Percentiles rank a stretch among this genome's conserved stretches.
Evolutionary conservation across 139 green algal genomes (phyloP).

Genomic region (Asterochloris sp.): DNA sequence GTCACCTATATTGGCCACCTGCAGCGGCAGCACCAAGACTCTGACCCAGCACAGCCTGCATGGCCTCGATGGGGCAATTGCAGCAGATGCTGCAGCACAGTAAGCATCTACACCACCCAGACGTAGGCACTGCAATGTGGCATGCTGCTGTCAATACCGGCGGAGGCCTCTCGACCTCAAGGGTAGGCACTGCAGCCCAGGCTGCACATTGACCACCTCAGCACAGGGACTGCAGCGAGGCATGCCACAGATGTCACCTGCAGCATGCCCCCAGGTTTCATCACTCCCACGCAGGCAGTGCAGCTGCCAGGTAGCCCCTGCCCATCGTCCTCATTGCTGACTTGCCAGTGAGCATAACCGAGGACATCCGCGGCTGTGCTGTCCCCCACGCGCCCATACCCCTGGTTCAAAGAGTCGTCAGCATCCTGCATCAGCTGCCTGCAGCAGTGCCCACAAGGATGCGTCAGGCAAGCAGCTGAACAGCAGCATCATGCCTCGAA

Average conservation of each 20-base stretch:
- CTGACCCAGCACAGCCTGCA: too few species aligned
- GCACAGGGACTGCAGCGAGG: conserved; percentile 29
- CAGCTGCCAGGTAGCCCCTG: conserved; percentile 21
- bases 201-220: conserved; percentile 8
- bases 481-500: too few species aligned
- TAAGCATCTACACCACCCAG: too few species aligned
- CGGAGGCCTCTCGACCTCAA: too few species aligned
- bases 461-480: too few species aligned
- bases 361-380: neutral
- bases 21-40: neutral
- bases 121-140: too few species aligned
- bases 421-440: conserved; percentile 27
- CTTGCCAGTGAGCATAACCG: conserved; percentile 11
- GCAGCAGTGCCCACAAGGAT: conserved; percentile 23
- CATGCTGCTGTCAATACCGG: too few species aligned
- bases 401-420: conserved; percentile 17
- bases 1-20: conserved; percentile 81
- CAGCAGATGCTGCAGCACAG: too few species aligned
- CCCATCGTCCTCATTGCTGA: neutral
- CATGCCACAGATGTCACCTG: conserved; percentile 11
- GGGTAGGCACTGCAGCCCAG: too few species aligned
- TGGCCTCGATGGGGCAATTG: too few species aligned
- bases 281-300: conserved; percentile 33
- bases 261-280: conserved; percentile 16
- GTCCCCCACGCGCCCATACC: neutral